Evolutionary conservation across 2,329 filamentous ascomycete species (phyloP).

Genomic region (Penicillium digitatum): DNA sequence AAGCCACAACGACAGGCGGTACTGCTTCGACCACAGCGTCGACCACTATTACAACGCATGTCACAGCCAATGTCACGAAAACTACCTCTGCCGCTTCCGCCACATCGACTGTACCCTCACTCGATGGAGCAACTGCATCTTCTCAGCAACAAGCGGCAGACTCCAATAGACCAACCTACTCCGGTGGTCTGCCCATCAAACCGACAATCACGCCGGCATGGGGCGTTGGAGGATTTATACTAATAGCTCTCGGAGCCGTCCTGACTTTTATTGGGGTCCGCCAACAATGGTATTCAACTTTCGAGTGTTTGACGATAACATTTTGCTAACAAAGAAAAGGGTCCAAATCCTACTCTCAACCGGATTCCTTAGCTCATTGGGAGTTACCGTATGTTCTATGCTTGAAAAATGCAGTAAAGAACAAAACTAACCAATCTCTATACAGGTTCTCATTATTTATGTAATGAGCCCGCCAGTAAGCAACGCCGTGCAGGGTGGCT

Average conservation of each 20-base stretch:
- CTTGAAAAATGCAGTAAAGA: no score
- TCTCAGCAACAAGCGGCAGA: conserved; percentile 8
- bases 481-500: conserved; percentile 75
- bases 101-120: conserved; percentile 25
- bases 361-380: conserved; percentile 67
- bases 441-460: conserved; percentile 73
- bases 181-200: conserved; percentile 59
- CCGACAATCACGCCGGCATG: conserved; percentile 76
- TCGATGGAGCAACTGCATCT: conserved; percentile 20
- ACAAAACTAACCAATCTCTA: neutral
- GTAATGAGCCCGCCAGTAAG: conserved; percentile 77
- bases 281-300: conserved; percentile 55
- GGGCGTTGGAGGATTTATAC: conserved; percentile 70
- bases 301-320: neutral
- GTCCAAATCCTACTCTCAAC: conserved; percentile 76
- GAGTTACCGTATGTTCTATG: conserved; percentile 56
- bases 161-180: conserved; percentile 20
- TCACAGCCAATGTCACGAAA: conserved; percentile 9
- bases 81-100: conserved; percentile 11
- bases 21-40: conserved; percentile 5
- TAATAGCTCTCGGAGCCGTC: conserved; percentile 67
- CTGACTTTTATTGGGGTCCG: conserved; percentile 79
- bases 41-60: neutral
- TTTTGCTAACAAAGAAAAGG: conserved; percentile 30
- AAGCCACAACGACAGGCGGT: conserved; percentile 7